A percentile compares a stretch with the other conserved stretches of the same genome.
Conservation (phyloP, 306 rosid genomes). For the Parietaria judaica region DNA sequence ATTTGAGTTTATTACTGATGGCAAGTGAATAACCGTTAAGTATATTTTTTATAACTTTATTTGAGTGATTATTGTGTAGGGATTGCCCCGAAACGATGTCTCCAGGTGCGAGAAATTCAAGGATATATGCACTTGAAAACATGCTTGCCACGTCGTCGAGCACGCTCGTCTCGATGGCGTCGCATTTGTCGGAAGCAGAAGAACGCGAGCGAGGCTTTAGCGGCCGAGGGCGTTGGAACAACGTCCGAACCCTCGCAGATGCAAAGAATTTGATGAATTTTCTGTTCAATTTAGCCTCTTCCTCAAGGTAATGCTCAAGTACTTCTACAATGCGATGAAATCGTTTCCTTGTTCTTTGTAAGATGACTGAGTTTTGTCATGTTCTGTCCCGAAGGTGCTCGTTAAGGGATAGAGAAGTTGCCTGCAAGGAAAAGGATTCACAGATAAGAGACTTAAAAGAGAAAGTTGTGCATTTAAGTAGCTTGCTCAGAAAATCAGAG, state of each 20-base stretch:
- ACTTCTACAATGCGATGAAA: background rate
- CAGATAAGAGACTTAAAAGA: slow-evolving; percentile 78
- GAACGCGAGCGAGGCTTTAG: slow-evolving; percentile 80
- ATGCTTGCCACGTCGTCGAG: slow-evolving; percentile 82
- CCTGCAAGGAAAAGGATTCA: slow-evolving; percentile 55
- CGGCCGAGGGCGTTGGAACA: slow-evolving; percentile 96
- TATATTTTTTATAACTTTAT: background rate
- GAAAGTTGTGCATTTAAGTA: slow-evolving; percentile 53
- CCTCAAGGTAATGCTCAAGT: slow-evolving; percentile 52
- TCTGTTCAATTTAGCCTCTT: slow-evolving; percentile 79
- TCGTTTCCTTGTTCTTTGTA: background rate
- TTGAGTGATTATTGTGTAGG: slow-evolving; percentile 22
- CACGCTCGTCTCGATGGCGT: slow-evolving; percentile 82
- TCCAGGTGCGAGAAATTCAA: slow-evolving; percentile 90
- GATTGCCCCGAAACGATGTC: slow-evolving; percentile 52
- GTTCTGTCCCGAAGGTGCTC: slow-evolving; percentile 37
- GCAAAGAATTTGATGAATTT: slow-evolving; percentile 87
- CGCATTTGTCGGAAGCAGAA: slow-evolving; percentile 93
- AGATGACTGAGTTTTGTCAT: background rate
- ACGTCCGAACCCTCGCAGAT: slow-evolving; percentile 79
- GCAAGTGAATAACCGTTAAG: background rate
- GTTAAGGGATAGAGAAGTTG: slow-evolving; percentile 61
- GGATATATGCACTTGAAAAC: slow-evolving; percentile 83
- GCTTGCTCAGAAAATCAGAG: slow-evolving; percentile 50
- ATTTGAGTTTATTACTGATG: background rate